Evolutionary conservation across 495 filamentous ascomycete species (phyloP).

Genomic region (Aspergillus sclerotioniger): DNA sequence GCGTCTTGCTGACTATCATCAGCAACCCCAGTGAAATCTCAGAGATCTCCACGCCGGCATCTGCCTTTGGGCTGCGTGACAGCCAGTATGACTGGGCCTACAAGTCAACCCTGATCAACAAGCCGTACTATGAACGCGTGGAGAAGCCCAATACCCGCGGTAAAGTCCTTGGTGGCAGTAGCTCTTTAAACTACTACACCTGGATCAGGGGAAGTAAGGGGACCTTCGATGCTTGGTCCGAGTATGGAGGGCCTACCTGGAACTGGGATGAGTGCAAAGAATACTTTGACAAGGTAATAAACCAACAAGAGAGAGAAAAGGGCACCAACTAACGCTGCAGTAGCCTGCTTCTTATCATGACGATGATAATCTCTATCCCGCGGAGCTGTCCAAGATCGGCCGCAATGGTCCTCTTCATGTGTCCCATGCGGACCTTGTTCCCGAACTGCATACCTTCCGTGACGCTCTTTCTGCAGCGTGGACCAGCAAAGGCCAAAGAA

Average conservation of each 20-base stretch:
- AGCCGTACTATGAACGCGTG: slow-evolving; percentile 52
- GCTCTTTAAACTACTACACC: slow-evolving; percentile 48
- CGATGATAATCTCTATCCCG: slow-evolving; percentile 29
- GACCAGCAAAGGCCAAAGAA: slow-evolving; percentile 26
- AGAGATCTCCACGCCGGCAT: slow-evolving; percentile 35
- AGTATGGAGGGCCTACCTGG: slow-evolving; percentile 50
- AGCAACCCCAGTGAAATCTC: slow-evolving; percentile 29
- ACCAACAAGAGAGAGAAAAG: not conserved
- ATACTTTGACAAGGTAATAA: slow-evolving; percentile 42
- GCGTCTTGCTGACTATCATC: not conserved
- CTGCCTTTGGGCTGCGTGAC: slow-evolving; percentile 30
- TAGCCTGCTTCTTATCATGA: slow-evolving; percentile 48
- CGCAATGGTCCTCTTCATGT: slow-evolving; percentile 40
- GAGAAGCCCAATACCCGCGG: slow-evolving; percentile 55
- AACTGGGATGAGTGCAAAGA: slow-evolving; percentile 43
- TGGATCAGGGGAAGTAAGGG: slow-evolving; percentile 45
- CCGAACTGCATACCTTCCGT: slow-evolving; percentile 48
- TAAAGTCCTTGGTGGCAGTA: slow-evolving; percentile 46
- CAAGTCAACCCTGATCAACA: slow-evolving; percentile 54
- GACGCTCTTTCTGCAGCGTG: slow-evolving; percentile 50
- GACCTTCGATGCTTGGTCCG: slow-evolving; percentile 53
- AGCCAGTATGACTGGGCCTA: slow-evolving; percentile 51
- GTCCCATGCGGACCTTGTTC: no score
- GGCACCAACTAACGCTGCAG: not conserved
- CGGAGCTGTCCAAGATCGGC: slow-evolving; percentile 41